Evolutionary conservation across 2,329 filamentous ascomycete species (phyloP), one percentile per base, ranked within the genome.

Genomic region (Penicillium concentricum): DNA sequence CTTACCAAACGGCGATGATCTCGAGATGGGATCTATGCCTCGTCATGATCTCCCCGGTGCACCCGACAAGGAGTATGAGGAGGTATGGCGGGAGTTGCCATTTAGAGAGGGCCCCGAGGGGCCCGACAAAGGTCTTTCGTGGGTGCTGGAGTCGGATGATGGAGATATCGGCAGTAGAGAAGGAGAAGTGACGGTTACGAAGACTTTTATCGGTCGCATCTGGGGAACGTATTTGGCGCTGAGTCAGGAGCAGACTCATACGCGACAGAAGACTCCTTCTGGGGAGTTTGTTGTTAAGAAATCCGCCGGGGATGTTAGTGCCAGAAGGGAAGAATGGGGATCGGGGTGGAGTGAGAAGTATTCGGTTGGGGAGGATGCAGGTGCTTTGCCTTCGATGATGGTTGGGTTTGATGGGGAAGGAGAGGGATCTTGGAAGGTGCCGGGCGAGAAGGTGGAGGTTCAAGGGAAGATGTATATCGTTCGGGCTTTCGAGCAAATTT

Each of bases 51-150:
- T 70, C 0, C 67, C 70, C 0, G 71, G 70, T 2, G 62, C 64
- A 10, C 70, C 69, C 3, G 57, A 73, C 0, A 67, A 67, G 4
- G 64, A 69, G 8, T 91, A 92, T 62, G 87, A 90, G 68, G 88
- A 91, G 70, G 68, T 88, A 2, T 90, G 87, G 87, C 70, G 74
- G 2, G 82, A 85, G 41, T 69, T 76, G 2, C 64, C 72, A 3
- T 66, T 78, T 12, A 52, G 50, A 9, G 49, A 58, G 2, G 68
- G 73, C 2, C 74, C 72, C 0, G 66, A 71, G 15, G 71, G 68
- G 0, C 16, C 51, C 2, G 18, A 48, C 0, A 59, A 50, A 10
- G 66, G 65, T 4, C 38, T 71, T 6, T 71, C 70, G 2, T 72
- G 70, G 68, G 60, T 74, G 22, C 51, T 73, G 0, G 71, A 73